phyloP scores from a whole-genome alignment of 306 rosid species.

The Oemleria cerasiformis region DNA sequence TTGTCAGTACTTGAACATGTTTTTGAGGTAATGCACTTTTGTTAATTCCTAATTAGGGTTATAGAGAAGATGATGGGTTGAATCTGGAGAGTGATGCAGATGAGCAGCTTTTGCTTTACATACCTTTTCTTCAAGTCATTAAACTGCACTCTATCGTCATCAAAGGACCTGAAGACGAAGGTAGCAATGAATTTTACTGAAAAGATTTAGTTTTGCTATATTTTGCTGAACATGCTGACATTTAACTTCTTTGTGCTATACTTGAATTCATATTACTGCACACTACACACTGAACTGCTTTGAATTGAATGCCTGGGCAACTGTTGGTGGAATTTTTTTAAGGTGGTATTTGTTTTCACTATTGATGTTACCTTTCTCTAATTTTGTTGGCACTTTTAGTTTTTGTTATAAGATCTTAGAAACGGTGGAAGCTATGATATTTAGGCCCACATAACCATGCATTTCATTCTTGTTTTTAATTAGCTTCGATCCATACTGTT shows the following conservation, averaged over 20 bases:
- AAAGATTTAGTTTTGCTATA: neutral
- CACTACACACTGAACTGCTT: neutral
- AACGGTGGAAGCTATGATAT: neutral
- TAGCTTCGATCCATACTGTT: neutral
- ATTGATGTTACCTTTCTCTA: neutral
- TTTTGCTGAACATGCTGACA: neutral
- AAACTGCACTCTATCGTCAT: conserved; percentile 70
- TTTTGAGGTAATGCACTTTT: neutral
- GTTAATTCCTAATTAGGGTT: conserved; percentile 50
- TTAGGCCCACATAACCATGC: neutral
- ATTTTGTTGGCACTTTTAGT: neutral
- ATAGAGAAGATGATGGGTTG: conserved; percentile 91
- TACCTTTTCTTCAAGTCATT: conserved; percentile 84
- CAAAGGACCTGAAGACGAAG: conserved; percentile 91
- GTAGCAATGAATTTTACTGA: conserved; percentile 29
- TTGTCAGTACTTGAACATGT: neutral
- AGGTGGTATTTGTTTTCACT: neutral
- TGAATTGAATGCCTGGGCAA: neutral
- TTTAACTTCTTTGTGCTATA: neutral
- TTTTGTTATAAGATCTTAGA: neutral
- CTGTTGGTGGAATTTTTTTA: neutral
- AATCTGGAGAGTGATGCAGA: conserved; percentile 95
- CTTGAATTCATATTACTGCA: neutral
- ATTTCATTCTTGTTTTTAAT: neutral
- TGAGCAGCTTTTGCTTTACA: conserved; percentile 88